Evolutionary conservation across 2,329 filamentous ascomycete genomes (phyloP), one percentile per base, ranked within the genome.

Genomic region (Penicillium decumbens): DNA sequence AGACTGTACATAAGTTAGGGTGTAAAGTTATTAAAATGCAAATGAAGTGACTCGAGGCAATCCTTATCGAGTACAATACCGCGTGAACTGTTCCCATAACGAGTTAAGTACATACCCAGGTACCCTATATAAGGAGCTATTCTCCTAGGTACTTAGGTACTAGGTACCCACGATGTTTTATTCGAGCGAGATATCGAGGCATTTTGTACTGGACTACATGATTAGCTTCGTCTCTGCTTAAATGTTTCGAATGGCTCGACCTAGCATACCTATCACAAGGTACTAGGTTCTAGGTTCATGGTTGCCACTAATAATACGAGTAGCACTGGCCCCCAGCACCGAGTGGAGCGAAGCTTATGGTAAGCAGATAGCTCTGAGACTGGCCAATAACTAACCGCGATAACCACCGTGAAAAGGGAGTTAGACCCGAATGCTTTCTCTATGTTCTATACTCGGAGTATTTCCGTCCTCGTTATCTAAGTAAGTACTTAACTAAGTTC

Each of bases 61-160:
- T 41, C 41, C 20, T 46, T 35, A 41, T 46, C 44, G 38, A 46
- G 20, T 29, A 24, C 24, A 23, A 23, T 23, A 23, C 20, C 44
- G 41, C 29, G 44, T 46, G 44, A 18, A 41, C 6, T 13, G 15
- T 18, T 18, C 15, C 20, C 4, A 23, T 23, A 23, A 23, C 20
- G 3, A 23, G 20, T 18, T 18, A 18, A 18, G 15, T 18, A 18
- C 15, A 18, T 18, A 18, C 15, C 15, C 15, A 18, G 15, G 15
- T 18, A 18, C 15, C 15, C 15, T 18, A 18, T 23, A 23, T 23
- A 23, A 23, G 20, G 20, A 23, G 20, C 20, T 23, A 23, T 18
- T 18, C 20, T 23, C 20, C 20, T 23, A 23, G 20, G 20, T 23
- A 23, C 20, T 23, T 23, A 23, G 15, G 15, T 18, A 18, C 15